Evolutionary conservation across 352 stramenopile species (phyloP).

Genomic region (Phytopythium mirpurense): DNA sequence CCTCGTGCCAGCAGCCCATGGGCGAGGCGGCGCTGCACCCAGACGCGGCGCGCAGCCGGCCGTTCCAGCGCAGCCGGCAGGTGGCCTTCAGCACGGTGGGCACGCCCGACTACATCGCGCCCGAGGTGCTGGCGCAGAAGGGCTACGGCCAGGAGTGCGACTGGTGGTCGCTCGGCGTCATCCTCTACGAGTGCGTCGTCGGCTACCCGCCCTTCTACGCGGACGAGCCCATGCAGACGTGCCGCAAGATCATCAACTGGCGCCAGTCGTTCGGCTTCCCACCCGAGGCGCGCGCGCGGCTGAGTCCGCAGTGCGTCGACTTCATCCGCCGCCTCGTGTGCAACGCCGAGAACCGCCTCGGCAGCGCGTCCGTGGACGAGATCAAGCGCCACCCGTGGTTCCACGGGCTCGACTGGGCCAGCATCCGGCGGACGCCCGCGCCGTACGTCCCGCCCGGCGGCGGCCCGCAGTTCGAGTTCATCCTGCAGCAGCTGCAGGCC

Average conservation of each 20-base stretch:
- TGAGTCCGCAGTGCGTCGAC: slow-evolving; percentile 87
- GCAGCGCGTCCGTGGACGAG: slow-evolving; percentile 91
- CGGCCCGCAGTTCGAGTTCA: slow-evolving; percentile 87
- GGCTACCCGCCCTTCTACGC: slow-evolving; percentile 99
- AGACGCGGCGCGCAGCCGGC: slow-evolving; percentile 49
- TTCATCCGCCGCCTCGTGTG: slow-evolving; percentile 93
- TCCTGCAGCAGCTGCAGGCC: slow-evolving; percentile 89
- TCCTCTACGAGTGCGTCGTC: slow-evolving; percentile 99
- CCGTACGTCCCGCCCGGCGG: slow-evolving; percentile 86
- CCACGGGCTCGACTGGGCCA: slow-evolving; percentile 90
- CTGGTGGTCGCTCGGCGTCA: slow-evolving; percentile 99
- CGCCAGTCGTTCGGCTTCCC: slow-evolving; percentile 83
- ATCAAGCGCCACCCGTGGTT: slow-evolving; percentile 99
- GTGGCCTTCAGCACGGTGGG: slow-evolving; percentile 98
- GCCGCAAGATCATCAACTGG: slow-evolving; percentile 93
- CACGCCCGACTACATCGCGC: slow-evolving; percentile 99
- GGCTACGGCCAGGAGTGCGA: slow-evolving; percentile 89
- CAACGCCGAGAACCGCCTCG: slow-evolving; percentile 92
- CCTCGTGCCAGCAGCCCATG: slow-evolving; percentile 15
- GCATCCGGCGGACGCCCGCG: slow-evolving; percentile 74
- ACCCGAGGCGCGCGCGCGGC: slow-evolving; percentile 38
- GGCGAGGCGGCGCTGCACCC: slow-evolving; percentile 3
- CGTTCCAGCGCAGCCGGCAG: slow-evolving; percentile 56
- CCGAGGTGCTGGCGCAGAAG: slow-evolving; percentile 95
- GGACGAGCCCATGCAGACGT: slow-evolving; percentile 96